These are phyloP conservation scores for Apiotrichum porosum DNA, from an alignment of 1,284 basidiomycete genomes.

Conservation along the genomic window DNA sequence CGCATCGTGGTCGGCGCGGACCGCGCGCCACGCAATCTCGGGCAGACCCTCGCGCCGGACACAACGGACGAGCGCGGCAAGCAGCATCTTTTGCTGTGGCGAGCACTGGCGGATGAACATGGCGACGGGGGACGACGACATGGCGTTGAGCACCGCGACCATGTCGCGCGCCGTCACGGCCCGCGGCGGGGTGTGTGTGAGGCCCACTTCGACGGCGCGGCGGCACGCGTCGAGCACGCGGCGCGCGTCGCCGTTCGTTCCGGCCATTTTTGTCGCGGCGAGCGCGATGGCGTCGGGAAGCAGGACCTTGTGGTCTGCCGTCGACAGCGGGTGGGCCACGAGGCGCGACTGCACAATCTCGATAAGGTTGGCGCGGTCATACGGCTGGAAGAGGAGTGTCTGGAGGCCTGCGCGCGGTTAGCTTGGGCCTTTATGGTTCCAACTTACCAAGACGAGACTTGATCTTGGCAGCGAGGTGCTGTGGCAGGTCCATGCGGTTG, in stretches of 20 bases:
- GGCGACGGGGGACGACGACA: slow-evolving; percentile 87
- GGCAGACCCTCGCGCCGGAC: slow-evolving; percentile 78
- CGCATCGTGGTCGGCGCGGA: slow-evolving; percentile 42
- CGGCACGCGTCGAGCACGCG: slow-evolving; percentile 90
- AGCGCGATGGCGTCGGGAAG: slow-evolving; percentile 73
- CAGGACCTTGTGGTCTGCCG: slow-evolving; percentile 60
- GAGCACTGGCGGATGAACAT: slow-evolving; percentile 74
- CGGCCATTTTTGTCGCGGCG: slow-evolving; percentile 85
- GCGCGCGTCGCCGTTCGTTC: slow-evolving; percentile 90
- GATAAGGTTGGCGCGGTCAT: slow-evolving; percentile 72
- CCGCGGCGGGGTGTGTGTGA: slow-evolving; percentile 20
- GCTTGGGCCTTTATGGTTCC: not conserved
- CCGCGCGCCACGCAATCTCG: slow-evolving; percentile 75
- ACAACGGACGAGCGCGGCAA: slow-evolving; percentile 80
- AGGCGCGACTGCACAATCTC: slow-evolving; percentile 82
- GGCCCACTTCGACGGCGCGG: slow-evolving; percentile 73
- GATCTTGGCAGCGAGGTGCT: slow-evolving; percentile 88
- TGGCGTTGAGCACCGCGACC: slow-evolving; percentile 72
- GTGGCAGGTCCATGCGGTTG: slow-evolving; percentile 97
- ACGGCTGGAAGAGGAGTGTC: slow-evolving; percentile 91
- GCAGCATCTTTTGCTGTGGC: slow-evolving; percentile 80
- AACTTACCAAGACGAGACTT: slow-evolving; percentile 75
- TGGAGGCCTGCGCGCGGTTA: slow-evolving; percentile 56
- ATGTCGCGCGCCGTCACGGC: slow-evolving; percentile 71
- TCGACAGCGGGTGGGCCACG: slow-evolving; percentile 50